phyloP scores from a whole-genome alignment of 1,284 basidiomycete species.

The Cryptococcus neoformans region DNA sequence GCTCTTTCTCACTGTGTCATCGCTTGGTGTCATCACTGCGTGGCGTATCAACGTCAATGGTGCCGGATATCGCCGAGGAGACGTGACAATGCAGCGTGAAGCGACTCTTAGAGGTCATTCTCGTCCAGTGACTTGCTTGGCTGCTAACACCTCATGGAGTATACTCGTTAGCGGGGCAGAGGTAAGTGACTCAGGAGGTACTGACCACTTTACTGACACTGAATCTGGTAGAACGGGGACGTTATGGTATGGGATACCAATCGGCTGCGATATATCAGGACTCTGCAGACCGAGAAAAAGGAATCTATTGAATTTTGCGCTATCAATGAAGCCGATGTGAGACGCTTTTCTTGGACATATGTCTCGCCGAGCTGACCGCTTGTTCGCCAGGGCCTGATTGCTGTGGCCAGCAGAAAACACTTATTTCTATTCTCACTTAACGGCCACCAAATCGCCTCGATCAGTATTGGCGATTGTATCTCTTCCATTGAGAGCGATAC shows the following conservation, averaged over 20 bases:
- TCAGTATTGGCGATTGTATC: constrained; percentile 8
- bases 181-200: constrained; percentile 19
- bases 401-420: constrained; percentile 32
- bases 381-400: constrained; percentile 41
- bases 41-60: constrained; percentile 59
- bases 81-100: constrained; percentile 54
- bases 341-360: constrained; percentile 29
- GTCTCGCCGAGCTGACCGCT: neutral
- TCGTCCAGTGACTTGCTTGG: constrained; percentile 63
- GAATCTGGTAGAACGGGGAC: constrained; percentile 60
- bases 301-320: constrained; percentile 65
- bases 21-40: constrained; percentile 69
- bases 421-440: constrained; percentile 48
- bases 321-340: constrained; percentile 79
- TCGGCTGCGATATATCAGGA: constrained; percentile 68
- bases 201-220: neutral
- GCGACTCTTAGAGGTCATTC: constrained; percentile 77
- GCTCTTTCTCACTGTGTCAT: constrained; percentile 70
- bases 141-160: constrained; percentile 78
- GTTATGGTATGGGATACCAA: constrained; percentile 92
- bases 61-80: constrained; percentile 29
- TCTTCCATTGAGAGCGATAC: neutral
- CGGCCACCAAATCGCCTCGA: constrained; percentile 45
- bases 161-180: constrained; percentile 77
- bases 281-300: constrained; percentile 62